These are phyloP conservation scores for Waltiozyma sp. DNA, from an alignment of 1,139 yeast genomes.

Conservation along the genomic window DNA sequence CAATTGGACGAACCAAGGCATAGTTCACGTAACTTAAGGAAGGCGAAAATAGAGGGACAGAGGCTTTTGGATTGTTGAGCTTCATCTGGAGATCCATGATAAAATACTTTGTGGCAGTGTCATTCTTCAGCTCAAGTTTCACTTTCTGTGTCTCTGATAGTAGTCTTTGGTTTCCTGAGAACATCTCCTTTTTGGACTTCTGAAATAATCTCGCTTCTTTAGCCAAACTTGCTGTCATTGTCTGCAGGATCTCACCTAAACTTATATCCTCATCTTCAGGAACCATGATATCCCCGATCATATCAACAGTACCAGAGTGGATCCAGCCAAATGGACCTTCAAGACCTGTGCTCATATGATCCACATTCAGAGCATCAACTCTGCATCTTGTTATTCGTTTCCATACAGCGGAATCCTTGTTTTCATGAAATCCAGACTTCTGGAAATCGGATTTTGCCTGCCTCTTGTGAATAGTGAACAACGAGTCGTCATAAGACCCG, in stretches of 20 bases:
- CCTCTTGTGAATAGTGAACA: slow-evolving; percentile 76
- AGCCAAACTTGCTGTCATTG: slow-evolving; percentile 15
- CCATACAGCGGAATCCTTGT: slow-evolving; percentile 27
- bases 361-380: slow-evolving; percentile 75
- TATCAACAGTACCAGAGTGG: slow-evolving; percentile 79
- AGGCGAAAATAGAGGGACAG: slow-evolving; percentile 74
- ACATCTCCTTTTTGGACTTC: slow-evolving; percentile 14
- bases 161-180: slow-evolving; percentile 18
- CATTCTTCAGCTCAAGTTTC: not conserved
- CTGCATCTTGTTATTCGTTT: slow-evolving; percentile 66
- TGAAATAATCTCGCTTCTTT: slow-evolving; percentile 21
- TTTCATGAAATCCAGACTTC: slow-evolving; percentile 5
- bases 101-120: slow-evolving; percentile 37
- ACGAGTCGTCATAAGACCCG: slow-evolving; percentile 86
- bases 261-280: slow-evolving; percentile 40
- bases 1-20: slow-evolving; percentile 88
- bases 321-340: slow-evolving; percentile 98
- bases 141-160: not conserved
- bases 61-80: slow-evolving; percentile 77
- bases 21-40: slow-evolving; percentile 82
- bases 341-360: slow-evolving; percentile 81
- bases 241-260: slow-evolving; percentile 13
- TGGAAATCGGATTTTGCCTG: slow-evolving; percentile 14
- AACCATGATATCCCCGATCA: slow-evolving; percentile 81
- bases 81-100: slow-evolving; percentile 70